These are phyloP conservation scores for Kokia cookei DNA, from an alignment of 441 rosid genomes.

Conservation along the genomic window DNA sequence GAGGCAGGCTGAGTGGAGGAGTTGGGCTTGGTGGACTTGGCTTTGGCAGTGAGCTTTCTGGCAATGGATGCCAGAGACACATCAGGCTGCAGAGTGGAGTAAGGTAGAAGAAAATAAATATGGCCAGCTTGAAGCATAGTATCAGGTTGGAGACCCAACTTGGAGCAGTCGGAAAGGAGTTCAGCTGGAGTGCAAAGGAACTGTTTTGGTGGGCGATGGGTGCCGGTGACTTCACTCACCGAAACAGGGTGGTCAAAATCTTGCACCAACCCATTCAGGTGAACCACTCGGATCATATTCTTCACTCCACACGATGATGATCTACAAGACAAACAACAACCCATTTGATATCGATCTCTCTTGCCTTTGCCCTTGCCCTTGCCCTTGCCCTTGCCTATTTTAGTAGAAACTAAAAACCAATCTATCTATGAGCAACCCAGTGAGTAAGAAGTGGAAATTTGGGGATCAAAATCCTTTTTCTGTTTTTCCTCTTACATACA, in stretches of 20 bases:
- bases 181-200: conserved; percentile 31
- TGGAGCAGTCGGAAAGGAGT: conserved; percentile 21
- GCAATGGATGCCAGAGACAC: conserved; percentile 19
- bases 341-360: conserved; percentile 17
- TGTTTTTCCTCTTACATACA: too few species aligned
- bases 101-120: conserved; percentile 31
- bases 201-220: background rate
- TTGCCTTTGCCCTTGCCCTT: too few species aligned
- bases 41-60: conserved; percentile 19
- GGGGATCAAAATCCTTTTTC: background rate
- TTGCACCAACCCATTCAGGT: conserved; percentile 32
- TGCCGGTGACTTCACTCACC: conserved; percentile 19
- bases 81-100: conserved; percentile 10
- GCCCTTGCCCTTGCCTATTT: too few species aligned
- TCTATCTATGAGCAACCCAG: too few species aligned
- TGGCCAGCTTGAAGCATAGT: conserved; percentile 23
- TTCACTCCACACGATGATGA: conserved; percentile 8
- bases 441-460: background rate
- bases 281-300: conserved; percentile 30
- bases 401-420: too few species aligned
- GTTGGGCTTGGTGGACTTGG: conserved; percentile 1
- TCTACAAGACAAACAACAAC: conserved; percentile 24
- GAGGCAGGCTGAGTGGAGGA: background rate
- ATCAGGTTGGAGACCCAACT: conserved; percentile 18
- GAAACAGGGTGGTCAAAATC: conserved; percentile 27